Evolutionary conservation across 164 flowering plant species (phyloP), one percentile per base, ranked within the genome.

Genomic region (Sedum album): DNA sequence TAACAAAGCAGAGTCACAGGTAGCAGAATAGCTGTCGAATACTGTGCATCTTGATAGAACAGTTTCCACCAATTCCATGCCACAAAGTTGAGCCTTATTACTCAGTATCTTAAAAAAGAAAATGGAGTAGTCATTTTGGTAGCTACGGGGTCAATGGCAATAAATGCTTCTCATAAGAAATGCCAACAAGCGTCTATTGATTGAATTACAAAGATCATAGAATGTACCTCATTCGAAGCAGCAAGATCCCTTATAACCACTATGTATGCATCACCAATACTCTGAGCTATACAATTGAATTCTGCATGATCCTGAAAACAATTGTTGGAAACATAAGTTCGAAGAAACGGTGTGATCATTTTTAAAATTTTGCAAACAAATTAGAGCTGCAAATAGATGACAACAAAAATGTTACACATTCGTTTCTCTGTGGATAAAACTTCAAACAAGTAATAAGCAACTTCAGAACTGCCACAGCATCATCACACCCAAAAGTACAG

Each of bases 401-500:
- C 21, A 33, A 15, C 76, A n/a, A 39, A 26, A 21, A 67, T 79
- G 88, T 85, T 75, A 91, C 99, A 51, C 90, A 86, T 28, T 69
- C 73, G 75, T 69, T 82, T 60, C 72, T 76, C 71, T 75, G 49
- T 4, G 83, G 85, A 57, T 78, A 67, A 72, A 73, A 84, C 30
- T 76, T 82, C 69, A 86, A 70, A 77, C 87, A 79, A 51, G 70
- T 70, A 30, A 73, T 72, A 68, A 88, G 38, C 61, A 88, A 53
- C 76, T 82, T 80, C 57, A 91, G 68, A 44, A 91, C 28, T 7
- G 89, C 83, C 67, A 87, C 25, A 13, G 62, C 62, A 25, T 84
- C 88, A 48, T 88, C 93, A 5, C 60, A 38, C 33, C 84, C 81
- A 68, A 77, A 76, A 5, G 88, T 83, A 72, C 94, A 91, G 73